phyloP scores from a whole-genome alignment of 2,329 filamentous ascomycete genomes.

The Scedosporium boydii region DNA sequence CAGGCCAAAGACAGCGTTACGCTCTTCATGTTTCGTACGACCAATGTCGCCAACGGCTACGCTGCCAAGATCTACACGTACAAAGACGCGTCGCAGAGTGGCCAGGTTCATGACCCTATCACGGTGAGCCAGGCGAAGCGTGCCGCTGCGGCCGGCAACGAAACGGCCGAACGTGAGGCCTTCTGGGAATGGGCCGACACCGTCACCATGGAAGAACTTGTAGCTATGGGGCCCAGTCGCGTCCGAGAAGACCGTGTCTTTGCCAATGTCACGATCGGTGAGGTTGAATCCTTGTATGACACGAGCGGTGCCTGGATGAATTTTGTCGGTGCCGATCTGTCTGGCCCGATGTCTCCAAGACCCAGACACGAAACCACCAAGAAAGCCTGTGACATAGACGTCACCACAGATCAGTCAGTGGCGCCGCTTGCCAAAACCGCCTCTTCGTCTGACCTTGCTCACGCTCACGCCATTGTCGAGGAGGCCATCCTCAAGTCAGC shows the following conservation, averaged over 20 bases:
- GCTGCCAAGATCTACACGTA: background rate
- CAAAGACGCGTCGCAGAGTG: too few species aligned
- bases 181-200: too few species aligned
- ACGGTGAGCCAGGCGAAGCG: too few species aligned
- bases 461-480: slow-evolving; percentile 11
- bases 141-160: too few species aligned
- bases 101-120: too few species aligned
- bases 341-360: background rate
- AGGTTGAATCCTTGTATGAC: background rate
- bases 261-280: background rate
- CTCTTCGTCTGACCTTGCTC: slow-evolving; percentile 3
- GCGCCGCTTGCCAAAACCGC: background rate
- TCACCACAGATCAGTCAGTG: too few species aligned
- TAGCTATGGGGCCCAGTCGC: too few species aligned
- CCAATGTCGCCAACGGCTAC: background rate
- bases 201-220: too few species aligned
- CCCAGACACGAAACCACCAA: slow-evolving; percentile 2
- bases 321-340: background rate
- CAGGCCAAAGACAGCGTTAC: slow-evolving; percentile 1
- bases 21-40: slow-evolving; percentile 2
- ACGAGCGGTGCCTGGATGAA: background rate
- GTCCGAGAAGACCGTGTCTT: too few species aligned
- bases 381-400: too few species aligned
- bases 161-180: too few species aligned
- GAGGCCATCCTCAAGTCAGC: slow-evolving; percentile 10